Conservation (phyloP, 371 early-diverging fungal species). For the Mucor plumbeus region DNA sequence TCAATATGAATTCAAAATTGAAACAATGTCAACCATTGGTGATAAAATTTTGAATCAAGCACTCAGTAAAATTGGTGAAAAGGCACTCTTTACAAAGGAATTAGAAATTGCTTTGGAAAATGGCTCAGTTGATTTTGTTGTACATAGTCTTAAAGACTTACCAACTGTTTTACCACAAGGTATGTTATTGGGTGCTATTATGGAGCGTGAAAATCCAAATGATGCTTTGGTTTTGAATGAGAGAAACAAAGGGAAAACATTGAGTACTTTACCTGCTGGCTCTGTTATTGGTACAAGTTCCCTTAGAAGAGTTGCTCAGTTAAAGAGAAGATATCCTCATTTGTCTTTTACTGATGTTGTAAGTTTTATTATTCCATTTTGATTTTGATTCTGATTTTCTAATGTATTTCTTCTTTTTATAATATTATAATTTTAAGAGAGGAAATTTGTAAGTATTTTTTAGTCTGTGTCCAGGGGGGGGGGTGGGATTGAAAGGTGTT, state of each 20-base stretch:
- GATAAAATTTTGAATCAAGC: constrained; percentile 89
- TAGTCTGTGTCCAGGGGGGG: constrained; percentile 1
- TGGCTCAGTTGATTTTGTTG: constrained; percentile 87
- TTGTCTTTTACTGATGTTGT: constrained; percentile 84
- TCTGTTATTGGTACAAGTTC: constrained; percentile 93
- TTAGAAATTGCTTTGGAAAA: constrained; percentile 82
- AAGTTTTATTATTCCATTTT: constrained; percentile 30
- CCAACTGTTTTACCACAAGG: constrained; percentile 87
- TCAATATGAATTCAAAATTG: constrained; percentile 60
- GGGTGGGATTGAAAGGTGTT: not conserved
- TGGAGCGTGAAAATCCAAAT: constrained; percentile 86
- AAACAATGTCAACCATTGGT: constrained; percentile 86
- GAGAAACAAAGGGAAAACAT: constrained; percentile 32
- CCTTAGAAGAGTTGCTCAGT: constrained; percentile 89
- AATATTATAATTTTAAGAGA: constrained; percentile 28
- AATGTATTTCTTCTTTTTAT: constrained; percentile 7
- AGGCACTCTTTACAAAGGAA: constrained; percentile 95
- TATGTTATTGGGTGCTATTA: constrained; percentile 84
- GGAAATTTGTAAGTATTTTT: constrained; percentile 47
- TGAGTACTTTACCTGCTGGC: constrained; percentile 79
- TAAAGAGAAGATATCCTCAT: constrained; percentile 80
- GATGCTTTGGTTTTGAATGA: constrained; percentile 83
- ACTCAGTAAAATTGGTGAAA: constrained; percentile 91
- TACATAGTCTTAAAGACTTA: constrained; percentile 95
- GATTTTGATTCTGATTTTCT: not conserved